Base-by-base conservation (phyloP, 768 basidiomycete genomes). In the Trametes punicea region DNA sequence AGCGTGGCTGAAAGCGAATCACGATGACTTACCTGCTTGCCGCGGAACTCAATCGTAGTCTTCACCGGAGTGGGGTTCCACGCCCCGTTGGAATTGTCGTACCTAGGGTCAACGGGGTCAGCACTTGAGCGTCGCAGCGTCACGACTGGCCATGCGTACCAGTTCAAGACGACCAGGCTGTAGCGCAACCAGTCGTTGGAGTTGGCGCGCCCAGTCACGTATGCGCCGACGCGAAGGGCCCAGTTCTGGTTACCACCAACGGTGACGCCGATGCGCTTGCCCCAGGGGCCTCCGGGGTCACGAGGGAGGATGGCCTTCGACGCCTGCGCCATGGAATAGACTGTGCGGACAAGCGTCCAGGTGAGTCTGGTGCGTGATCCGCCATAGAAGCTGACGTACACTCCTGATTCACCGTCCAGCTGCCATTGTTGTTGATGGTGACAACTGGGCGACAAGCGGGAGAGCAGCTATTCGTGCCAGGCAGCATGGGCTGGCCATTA, bases 111-210 rank as follows among this genome's bases (percentile, higher is more conserved):
- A 5, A 33, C 2, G 8, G n/a, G 6, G 7, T 48, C 33, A 38
- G 15, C 18, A 13, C 23, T 4, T 2, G 20, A 5, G 30, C 20
- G 6, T 38, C 8, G 11, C 26, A 33, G 1, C 10, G 3, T 31
- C 16, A 20, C 10, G 7, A 30, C 18, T 2, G 16, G 2, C 10
- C 34, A 6, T n/a, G 21, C 70, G 13, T 44, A 69, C 72, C 84
- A 85, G 68, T 91, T 90, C 59, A 91, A 60, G 2, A 90, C 88
- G 10, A 90, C 87, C 36, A 90, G 67, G 1, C 83, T 84, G 68
- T 88, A 89, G 36, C 84, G 77, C 23, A 74, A 64, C 81, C 79
- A 84, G 58, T 88, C 87, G 2, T 70, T 64, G 1, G 83, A 71
- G 8, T 70, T 77, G 0, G 72, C 74, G 11, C 88, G 76, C 0